Conservation (phyloP, 441 rosid genomes). For the Adansonia gregorii region DNA sequence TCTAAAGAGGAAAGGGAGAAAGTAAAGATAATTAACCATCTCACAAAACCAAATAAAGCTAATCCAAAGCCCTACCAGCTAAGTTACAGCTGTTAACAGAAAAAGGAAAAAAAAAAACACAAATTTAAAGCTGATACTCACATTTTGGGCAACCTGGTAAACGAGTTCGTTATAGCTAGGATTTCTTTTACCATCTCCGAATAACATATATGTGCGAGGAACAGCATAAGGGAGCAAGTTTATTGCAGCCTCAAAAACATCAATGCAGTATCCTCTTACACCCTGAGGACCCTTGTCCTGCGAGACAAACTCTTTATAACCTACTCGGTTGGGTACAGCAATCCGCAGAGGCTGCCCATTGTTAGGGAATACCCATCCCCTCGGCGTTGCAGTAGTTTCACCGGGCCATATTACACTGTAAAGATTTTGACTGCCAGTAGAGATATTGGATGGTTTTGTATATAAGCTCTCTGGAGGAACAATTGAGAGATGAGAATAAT, state of each 20-base stretch:
- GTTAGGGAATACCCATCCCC: slow-evolving; percentile 94
- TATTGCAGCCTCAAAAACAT: slow-evolving; percentile 88
- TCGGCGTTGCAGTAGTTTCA: slow-evolving; percentile 51
- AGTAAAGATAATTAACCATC: slow-evolving; percentile 20
- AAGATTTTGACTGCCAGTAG: slow-evolving; percentile 54
- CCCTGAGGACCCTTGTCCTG: slow-evolving; percentile 70
- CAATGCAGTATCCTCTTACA: slow-evolving; percentile 83
- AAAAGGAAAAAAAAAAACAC: too few species aligned
- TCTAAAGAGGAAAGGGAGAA: slow-evolving; percentile 44
- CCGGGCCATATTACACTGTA: slow-evolving; percentile 84
- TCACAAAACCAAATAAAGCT: background rate
- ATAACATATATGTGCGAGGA: slow-evolving; percentile 62
- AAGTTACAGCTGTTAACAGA: background rate
- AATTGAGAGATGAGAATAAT: slow-evolving; percentile 71
- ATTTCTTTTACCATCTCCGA: slow-evolving; percentile 68
- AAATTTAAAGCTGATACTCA: slow-evolving; percentile 40
- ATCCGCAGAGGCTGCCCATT: slow-evolving; percentile 82
- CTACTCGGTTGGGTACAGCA: slow-evolving; percentile 80
- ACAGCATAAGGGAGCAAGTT: slow-evolving; percentile 85
- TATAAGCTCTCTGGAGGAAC: slow-evolving; percentile 67
- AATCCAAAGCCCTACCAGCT: background rate
- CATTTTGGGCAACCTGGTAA: slow-evolving; percentile 58
- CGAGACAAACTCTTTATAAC: slow-evolving; percentile 56
- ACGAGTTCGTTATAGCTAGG: slow-evolving; percentile 68
- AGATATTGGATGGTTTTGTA: slow-evolving; percentile 53